Base-by-base conservation (phyloP, 352 stramenopile species). In the Globisporangium spiculum region DNA sequence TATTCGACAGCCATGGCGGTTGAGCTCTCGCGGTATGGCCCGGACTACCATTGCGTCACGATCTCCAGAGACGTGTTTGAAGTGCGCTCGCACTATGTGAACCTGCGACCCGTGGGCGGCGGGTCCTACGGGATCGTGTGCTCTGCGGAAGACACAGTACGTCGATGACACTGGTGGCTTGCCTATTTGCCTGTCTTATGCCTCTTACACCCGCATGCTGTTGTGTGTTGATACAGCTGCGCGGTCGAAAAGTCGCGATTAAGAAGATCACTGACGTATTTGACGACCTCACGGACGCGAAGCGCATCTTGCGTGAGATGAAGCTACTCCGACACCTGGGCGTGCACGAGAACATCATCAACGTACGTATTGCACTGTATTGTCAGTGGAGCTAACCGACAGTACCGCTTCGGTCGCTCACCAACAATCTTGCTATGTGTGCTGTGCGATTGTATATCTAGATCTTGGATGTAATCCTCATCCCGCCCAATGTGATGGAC, bases 251-350 rank as follows among this genome's bases (percentile, higher is more conserved):
- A 68, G 87, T 97, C 46, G 89, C 91, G 30, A 97, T 98, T 69
- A 97, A 97, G 77, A 97, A 97, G 75, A 96, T 98, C 75, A 94
- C 88, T 3, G 87, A 97, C 72, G 88, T 94, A n/a, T 97, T 97
- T 66, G 79, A 94, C 48, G 90, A 98, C 70, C 81, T 98, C 48
- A 92, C 93, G 26, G 93, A 98, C 65, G 93, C 93, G 60, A 98
- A 98, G 77, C 86, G 92, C 24, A 98, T 98, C 54, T 68, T 98
- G 71, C 79, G 93, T 20, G 93, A 98, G 72, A 97, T 98, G 80
- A 97, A 97, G 78, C 81, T 98, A 46, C 81, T 98, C 26, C 85
- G 89, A 48, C 93, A 98, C 72, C 84, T 98, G 27, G 87, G 88
- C n/a, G 73, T 84, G 59, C 92, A 98, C 72, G 89, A 97, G 68